phyloP scores from a whole-genome alignment of 2,329 filamentous ascomycete species.

The Stemphylium lycopersici region DNA sequence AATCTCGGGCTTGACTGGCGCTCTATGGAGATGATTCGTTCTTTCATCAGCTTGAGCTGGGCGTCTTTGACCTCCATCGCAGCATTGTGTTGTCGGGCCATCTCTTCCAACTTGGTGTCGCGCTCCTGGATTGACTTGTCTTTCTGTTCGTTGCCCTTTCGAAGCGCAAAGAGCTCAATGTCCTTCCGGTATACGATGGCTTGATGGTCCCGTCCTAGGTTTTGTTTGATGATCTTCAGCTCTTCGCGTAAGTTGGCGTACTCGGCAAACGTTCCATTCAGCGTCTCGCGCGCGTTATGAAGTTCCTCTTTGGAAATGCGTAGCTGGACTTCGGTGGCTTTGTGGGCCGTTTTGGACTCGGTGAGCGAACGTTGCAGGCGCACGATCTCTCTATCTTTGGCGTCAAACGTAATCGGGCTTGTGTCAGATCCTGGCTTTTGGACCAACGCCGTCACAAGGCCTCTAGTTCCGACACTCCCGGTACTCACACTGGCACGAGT shows the following conservation, averaged over 20 bases:
- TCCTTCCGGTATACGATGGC: constrained; percentile 44
- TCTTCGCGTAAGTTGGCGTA: constrained; percentile 39
- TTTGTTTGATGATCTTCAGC: constrained; percentile 40
- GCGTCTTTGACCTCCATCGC: constrained; percentile 40
- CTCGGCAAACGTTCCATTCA: constrained; percentile 39
- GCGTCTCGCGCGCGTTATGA: constrained; percentile 35
- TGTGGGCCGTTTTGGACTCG: constrained; percentile 34
- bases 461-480: constrained; percentile 14
- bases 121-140: constrained; percentile 41
- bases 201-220: constrained; percentile 41
- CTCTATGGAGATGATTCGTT: constrained; percentile 37
- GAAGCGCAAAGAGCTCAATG: constrained; percentile 46
- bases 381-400: constrained; percentile 37
- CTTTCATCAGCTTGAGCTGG: constrained; percentile 37
- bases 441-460: constrained; percentile 3
- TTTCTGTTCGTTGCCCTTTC: constrained; percentile 45
- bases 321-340: constrained; percentile 36
- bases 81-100: constrained; percentile 33
- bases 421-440: constrained; percentile 13
- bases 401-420: constrained; percentile 14
- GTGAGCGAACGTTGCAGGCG: constrained; percentile 36
- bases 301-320: constrained; percentile 33
- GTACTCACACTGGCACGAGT: constrained; percentile 26
- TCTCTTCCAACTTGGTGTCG: constrained; percentile 35
- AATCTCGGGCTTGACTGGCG: constrained; percentile 23